Percentiles rank a stretch among this genome's conserved stretches.
phyloP scores from a whole-genome alignment of 352 stramenopile species.

The Phytopythium litorale region DNA sequence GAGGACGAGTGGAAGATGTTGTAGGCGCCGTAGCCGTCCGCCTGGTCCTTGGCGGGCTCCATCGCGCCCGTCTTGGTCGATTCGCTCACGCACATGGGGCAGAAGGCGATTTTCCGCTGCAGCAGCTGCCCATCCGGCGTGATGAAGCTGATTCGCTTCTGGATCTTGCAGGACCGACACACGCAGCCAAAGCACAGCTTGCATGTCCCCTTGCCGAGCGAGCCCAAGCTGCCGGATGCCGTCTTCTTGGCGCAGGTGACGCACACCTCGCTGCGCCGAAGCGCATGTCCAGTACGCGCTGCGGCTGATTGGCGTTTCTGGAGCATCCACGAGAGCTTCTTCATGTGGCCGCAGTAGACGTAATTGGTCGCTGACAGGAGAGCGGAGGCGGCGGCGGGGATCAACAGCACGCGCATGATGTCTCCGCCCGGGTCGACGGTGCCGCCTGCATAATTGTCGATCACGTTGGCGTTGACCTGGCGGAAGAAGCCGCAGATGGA shows the following conservation, averaged over 20 bases:
- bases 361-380: conserved; percentile 14
- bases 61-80: conserved; percentile 26
- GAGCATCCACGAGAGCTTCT: conserved; percentile 34
- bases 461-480: conserved; percentile 9
- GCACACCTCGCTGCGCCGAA: conserved; percentile 4
- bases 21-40: conserved; percentile 21
- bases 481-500: conserved; percentile 25
- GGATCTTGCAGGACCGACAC: conserved; percentile 31
- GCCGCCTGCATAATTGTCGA: conserved; percentile 26
- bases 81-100: conserved; percentile 34
- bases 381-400: conserved; percentile 5
- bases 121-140: conserved; percentile 20
- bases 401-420: conserved; percentile 1
- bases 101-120: conserved; percentile 36
- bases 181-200: conserved; percentile 23
- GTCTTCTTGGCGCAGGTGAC: conserved; percentile 19
- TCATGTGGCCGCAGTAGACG: conserved; percentile 29
- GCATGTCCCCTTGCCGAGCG: conserved; percentile 16
- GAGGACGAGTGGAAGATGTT: conserved; percentile 21
- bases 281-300: neutral
- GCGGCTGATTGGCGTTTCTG: conserved; percentile 9
- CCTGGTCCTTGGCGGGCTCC: conserved; percentile 21
- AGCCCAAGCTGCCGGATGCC: conserved; percentile 11
- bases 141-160: conserved; percentile 37
- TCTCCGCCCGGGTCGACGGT: conserved; percentile 18